Percentiles rank a stretch among this genome's conserved stretches.
These are phyloP conservation scores for Sporisorium reilianum DNA, from an alignment of 1,284 basidiomycete genomes.

Conservation along the genomic window DNA sequence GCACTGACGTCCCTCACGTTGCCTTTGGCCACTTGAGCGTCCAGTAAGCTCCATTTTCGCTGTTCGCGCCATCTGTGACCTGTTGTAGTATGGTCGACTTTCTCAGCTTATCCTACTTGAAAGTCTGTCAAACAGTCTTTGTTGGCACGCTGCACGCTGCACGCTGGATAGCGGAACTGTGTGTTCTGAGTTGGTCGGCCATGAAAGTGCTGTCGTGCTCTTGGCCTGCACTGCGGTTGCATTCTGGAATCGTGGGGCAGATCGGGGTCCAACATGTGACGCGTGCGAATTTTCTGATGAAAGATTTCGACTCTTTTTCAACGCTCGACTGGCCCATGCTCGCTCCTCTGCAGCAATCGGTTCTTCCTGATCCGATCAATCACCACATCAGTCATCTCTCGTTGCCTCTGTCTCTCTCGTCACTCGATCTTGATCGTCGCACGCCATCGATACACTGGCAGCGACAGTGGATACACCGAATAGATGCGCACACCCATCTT, in stretches of 20 bases:
- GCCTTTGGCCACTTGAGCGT: background rate
- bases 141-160: background rate
- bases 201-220: no score
- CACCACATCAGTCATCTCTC: background rate
- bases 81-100: background rate
- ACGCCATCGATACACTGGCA: background rate
- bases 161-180: background rate
- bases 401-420: background rate
- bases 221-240: no score
- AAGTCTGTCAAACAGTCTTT: background rate
- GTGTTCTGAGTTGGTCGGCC: background rate
- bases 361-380: background rate
- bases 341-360: no score
- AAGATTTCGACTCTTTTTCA: background rate
- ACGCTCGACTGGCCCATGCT: conserved; percentile 1
- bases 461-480: background rate
- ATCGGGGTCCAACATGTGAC: background rate
- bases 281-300: background rate
- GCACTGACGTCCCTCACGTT: background rate
- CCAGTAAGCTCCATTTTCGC: background rate
- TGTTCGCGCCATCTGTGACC: background rate
- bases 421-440: background rate
- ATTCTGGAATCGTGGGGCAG: background rate
- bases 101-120: no score
- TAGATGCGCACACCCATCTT: conserved; percentile 28